Evolutionary conservation across 2,329 filamentous ascomycete species (phyloP).

Genomic region (Paecilomyces dactylethromorphus): DNA sequence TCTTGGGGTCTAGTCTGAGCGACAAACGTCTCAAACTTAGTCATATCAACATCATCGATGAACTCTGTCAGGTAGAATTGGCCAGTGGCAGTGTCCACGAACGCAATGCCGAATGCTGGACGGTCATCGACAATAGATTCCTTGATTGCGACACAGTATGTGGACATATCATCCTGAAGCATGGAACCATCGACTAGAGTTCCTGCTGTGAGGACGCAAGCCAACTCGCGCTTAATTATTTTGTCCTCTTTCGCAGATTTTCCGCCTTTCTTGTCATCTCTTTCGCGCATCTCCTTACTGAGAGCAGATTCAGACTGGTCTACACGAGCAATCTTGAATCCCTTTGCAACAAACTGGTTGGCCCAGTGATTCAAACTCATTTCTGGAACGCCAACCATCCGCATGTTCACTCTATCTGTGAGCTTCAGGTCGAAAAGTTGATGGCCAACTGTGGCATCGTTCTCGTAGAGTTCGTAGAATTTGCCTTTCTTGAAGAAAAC

Average conservation of each 20-base stretch:
- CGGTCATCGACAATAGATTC: constrained; percentile 62
- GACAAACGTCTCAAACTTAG: constrained; percentile 94
- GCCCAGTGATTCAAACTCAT: constrained; percentile 95
- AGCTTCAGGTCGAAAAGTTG: constrained; percentile 97
- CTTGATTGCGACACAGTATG: constrained; percentile 93
- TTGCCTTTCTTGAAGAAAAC: constrained; percentile 99
- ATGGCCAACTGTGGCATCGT: constrained; percentile 92
- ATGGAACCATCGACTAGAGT: constrained; percentile 93
- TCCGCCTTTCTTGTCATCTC: constrained; percentile 51
- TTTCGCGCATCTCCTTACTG: constrained; percentile 97
- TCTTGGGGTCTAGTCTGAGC: constrained; percentile 88
- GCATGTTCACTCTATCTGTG: constrained; percentile 97
- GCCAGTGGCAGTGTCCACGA: constrained; percentile 91
- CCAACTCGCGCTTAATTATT: constrained; percentile 83
- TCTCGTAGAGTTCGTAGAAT: constrained; percentile 97
- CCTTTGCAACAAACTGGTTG: constrained; percentile 96
- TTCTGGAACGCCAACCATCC: constrained; percentile 97
- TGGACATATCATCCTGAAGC: constrained; percentile 97
- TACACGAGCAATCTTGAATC: constrained; percentile 92
- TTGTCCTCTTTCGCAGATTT: constrained; percentile 75
- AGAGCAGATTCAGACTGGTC: constrained; percentile 95
- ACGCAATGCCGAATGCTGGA: constrained; percentile 84
- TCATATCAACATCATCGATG: constrained; percentile 83
- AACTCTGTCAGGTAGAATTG: constrained; percentile 94
- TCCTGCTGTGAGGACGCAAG: constrained; percentile 83